These are phyloP conservation scores for Puccinia triticina DNA, from an alignment of 1,284 basidiomycete species.

Conservation along the genomic window DNA sequence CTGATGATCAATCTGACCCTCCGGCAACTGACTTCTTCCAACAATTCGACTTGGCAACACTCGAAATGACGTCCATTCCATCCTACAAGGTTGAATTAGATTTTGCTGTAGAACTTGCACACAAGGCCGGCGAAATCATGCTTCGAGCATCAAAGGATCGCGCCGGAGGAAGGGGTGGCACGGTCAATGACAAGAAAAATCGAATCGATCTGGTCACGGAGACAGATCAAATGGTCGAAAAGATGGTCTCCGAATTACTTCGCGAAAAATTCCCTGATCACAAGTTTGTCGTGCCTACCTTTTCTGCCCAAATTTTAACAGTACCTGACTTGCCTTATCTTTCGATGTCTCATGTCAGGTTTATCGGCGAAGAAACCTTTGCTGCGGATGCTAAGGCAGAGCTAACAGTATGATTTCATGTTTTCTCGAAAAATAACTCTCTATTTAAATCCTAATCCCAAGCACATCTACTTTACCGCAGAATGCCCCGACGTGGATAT, in stretches of 20 bases:
- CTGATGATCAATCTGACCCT: no score
- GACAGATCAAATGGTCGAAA: conserved; percentile 90
- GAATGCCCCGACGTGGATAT: conserved; percentile 35
- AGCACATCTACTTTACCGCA: conserved; percentile 48
- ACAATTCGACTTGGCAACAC: neutral
- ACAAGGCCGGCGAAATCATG: conserved; percentile 26
- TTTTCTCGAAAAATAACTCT: neutral
- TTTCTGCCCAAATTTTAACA: no score
- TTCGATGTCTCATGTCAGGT: conserved; percentile 59
- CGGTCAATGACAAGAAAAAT: conserved; percentile 82
- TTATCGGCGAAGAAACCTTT: conserved; percentile 88
- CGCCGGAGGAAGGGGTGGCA: neutral
- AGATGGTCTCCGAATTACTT: conserved; percentile 76
- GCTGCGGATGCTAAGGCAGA: conserved; percentile 72
- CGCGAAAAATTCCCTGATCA: conserved; percentile 73
- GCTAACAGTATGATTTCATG: conserved; percentile 64
- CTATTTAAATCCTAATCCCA: conserved; percentile 59
- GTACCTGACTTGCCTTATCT: conserved; percentile 30
- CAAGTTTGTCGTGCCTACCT: conserved; percentile 65
- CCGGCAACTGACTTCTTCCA: no score
- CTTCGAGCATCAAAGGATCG: conserved; percentile 35
- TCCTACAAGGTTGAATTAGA: conserved; percentile 26
- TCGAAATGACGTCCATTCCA: neutral
- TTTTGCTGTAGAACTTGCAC: conserved; percentile 16
- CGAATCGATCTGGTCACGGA: conserved; percentile 90